A percentile compares a stretch with the other conserved stretches of the same genome.
phyloP scores from a whole-genome alignment of 805 yeast genomes.

The Spathaspora arborariae region DNA sequence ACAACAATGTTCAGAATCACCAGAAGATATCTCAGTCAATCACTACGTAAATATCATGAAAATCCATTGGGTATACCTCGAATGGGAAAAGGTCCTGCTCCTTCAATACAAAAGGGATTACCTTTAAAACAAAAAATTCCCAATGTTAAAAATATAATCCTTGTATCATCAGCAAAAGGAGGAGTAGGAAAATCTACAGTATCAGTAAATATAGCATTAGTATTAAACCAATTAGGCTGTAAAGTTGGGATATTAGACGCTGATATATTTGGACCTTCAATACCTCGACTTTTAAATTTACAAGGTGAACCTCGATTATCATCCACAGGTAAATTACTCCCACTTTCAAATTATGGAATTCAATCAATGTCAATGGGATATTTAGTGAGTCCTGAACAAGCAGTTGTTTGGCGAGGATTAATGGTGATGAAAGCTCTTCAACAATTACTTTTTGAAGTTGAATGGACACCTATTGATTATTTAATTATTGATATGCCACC shows the following conservation, averaged over 20 bases:
- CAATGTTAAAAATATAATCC: slow-evolving; percentile 56
- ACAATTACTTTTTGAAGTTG: slow-evolving; percentile 78
- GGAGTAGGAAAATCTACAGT: slow-evolving; percentile 83
- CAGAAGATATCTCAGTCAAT: not conserved
- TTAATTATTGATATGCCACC: slow-evolving; percentile 85
- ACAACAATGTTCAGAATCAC: not conserved
- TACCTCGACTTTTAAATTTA: slow-evolving; percentile 69
- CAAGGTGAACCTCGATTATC: slow-evolving; percentile 65
- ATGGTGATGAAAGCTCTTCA: slow-evolving; percentile 86
- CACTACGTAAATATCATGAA: slow-evolving; percentile 21
- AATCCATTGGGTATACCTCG: slow-evolving; percentile 41
- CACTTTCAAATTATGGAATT: slow-evolving; percentile 69
- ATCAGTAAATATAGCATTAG: slow-evolving; percentile 62
- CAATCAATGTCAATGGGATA: slow-evolving; percentile 91
- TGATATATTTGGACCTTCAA: slow-evolving; percentile 81
- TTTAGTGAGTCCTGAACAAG: slow-evolving; percentile 59
- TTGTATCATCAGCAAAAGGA: slow-evolving; percentile 76
- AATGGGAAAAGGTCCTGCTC: slow-evolving; percentile 13
- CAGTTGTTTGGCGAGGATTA: slow-evolving; percentile 82
- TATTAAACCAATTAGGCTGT: slow-evolving; percentile 50
- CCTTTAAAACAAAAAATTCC: slow-evolving; percentile 55
- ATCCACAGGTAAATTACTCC: slow-evolving; percentile 52
- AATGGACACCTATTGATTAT: slow-evolving; percentile 66
- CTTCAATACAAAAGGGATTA: slow-evolving; percentile 44
- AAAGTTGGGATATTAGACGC: slow-evolving; percentile 72